Evolutionary conservation across 2,329 filamentous ascomycete genomes (phyloP).

Genomic region (Alternaria gansuensis): DNA sequence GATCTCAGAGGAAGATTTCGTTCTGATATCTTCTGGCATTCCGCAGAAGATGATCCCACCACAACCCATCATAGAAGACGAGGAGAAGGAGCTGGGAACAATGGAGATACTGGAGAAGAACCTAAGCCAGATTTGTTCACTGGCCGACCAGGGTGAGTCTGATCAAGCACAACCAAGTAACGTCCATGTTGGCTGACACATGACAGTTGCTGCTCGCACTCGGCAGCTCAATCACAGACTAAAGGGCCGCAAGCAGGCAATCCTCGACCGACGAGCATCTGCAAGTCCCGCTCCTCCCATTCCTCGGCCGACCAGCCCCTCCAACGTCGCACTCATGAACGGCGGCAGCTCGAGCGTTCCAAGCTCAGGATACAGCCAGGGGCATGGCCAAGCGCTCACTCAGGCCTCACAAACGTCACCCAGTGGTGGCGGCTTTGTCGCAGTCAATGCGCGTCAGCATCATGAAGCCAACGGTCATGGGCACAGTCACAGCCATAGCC

Average conservation of each 20-base stretch:
- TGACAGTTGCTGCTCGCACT: conserved; percentile 70
- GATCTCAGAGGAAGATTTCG: conserved; percentile 87
- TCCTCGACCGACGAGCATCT: conserved; percentile 68
- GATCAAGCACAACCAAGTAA: not conserved
- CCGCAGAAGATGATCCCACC: conserved; percentile 83
- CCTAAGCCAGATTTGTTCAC: conserved; percentile 77
- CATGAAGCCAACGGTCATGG: conserved; percentile 42
- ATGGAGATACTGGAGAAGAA: conserved; percentile 85
- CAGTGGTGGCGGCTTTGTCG: conserved; percentile 58
- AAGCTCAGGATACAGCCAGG: conserved; percentile 18
- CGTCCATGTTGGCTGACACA: conserved; percentile 14
- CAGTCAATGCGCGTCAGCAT: conserved; percentile 64
- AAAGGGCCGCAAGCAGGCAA: conserved; percentile 76
- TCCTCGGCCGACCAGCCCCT: conserved; percentile 50
- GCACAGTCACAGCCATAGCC: conserved; percentile 38
- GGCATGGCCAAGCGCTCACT: conserved; percentile 2
- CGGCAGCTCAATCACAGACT: conserved; percentile 83
- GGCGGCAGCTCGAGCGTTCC: conserved; percentile 43
- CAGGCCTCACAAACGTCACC: conserved; percentile 52
- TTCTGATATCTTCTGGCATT: conserved; percentile 82
- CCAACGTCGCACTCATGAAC: conserved; percentile 56
- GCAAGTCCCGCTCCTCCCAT: conserved; percentile 54
- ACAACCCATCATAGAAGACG: conserved; percentile 84
- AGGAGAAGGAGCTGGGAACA: conserved; percentile 83
- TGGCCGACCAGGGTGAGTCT: conserved; percentile 74